A percentile compares a stretch with the other conserved stretches of the same genome.
Evolutionary conservation across 2,329 filamentous ascomycete species (phyloP).

Genomic region (Venturia effusa): DNA sequence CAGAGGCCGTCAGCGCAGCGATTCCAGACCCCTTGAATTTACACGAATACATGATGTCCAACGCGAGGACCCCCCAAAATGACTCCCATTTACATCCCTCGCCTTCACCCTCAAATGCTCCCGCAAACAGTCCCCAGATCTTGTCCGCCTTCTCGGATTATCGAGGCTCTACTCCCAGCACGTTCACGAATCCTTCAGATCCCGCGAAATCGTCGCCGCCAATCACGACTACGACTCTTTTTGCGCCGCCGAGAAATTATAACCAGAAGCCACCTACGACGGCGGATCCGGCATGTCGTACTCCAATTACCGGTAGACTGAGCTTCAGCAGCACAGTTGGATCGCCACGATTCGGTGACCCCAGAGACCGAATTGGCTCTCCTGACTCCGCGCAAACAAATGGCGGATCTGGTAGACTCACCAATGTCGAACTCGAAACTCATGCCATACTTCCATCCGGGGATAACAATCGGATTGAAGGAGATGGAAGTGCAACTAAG

Average conservation of each 20-base stretch:
- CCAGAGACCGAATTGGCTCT: neutral
- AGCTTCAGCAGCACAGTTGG: neutral
- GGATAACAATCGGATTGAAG: neutral
- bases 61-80: constrained; percentile 3
- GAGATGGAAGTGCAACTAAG: neutral
- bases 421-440: neutral
- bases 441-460: neutral
- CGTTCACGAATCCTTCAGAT: neutral
- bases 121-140: constrained; percentile 3
- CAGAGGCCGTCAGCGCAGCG: neutral
- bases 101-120: neutral
- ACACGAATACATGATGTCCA: constrained; percentile 10
- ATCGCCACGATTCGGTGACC: neutral
- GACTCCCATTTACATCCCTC: neutral
- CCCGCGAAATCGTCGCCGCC: neutral
- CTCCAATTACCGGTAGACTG: neutral
- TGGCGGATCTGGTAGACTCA: neutral
- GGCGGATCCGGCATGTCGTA: neutral
- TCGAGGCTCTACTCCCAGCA: neutral
- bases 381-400: neutral
- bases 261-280: neutral
- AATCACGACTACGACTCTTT: neutral
- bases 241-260: neutral
- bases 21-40: constrained; percentile 4
- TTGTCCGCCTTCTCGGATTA: constrained; percentile 2